Evolutionary conservation across 2,329 filamentous ascomycete species (phyloP), one percentile per base, ranked within the genome.

Genomic region (Thermochaetoides dissita): DNA sequence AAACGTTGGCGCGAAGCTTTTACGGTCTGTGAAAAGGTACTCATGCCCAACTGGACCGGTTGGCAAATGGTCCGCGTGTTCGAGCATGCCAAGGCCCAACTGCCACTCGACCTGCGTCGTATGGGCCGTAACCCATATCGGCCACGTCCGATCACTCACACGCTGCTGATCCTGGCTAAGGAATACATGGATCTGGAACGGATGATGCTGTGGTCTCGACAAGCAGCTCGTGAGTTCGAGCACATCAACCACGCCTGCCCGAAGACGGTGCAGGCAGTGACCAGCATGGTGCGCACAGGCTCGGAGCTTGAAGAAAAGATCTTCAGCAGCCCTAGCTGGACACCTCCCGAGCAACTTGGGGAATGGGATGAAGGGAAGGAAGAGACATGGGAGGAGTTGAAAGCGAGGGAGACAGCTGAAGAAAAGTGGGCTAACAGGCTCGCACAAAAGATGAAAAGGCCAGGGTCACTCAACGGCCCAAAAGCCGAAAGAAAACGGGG

Each of bases 41-140:
- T 96, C 42, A 93, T 94, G 73, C 70, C 74, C 1, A 68, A 74
- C 31, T 94, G 87, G 73, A 72, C 74, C 8, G 85, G 86, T 24
- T 95, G 87, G 84, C 48, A 54, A 29, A 43, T 49, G 3, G 56
- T 55, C 35, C 62, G 62, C 7, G 40, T 37, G 2, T 48, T 41
- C 32, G 50, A 49, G 39, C 56, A 52, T 12, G 43, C 54, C 36
- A 49, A 50, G 40, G 56, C 54, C 12, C 38, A 46, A 24, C 46
- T 63, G 10, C 59, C 63, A 8, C 51, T 65, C 29, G 63, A 66
- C 39, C 48, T 60, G 37, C 65, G 64, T 28, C 58, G 63, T 24
- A 50, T 60, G 37, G 63, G 61, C 35, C 53, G 57, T 37, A 57
- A 63, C 33, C 61, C 59, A 10, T 55, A 57, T 11, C 53, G 56